A percentile compares a stretch with the other conserved stretches of the same genome.
Evolutionary conservation across 768 basidiomycete genomes (phyloP).

Genomic region (Boletellus ananas): DNA sequence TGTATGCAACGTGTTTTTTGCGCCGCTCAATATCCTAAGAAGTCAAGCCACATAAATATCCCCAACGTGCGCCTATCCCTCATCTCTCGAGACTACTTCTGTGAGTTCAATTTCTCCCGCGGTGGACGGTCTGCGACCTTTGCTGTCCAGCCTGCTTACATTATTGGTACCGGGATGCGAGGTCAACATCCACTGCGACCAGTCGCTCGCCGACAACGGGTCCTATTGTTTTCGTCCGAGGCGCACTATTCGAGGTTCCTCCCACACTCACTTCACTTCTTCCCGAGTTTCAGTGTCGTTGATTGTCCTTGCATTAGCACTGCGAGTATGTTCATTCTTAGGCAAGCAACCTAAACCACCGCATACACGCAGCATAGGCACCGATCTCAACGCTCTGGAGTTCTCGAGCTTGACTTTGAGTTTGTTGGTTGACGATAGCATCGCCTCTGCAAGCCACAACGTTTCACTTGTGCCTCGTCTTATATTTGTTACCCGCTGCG

Average conservation of each 20-base stretch:
- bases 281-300: not conserved
- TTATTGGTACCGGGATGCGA: slow-evolving; percentile 11
- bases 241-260: not conserved
- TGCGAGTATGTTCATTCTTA: not conserved
- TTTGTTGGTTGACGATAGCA: not conserved
- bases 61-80: slow-evolving; percentile 4
- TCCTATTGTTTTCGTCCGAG: not conserved
- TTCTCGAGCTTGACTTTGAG: not conserved
- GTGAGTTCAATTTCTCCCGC: slow-evolving; percentile 11
- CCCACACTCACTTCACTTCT: not conserved
- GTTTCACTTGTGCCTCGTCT: not conserved
- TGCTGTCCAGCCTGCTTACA: not conserved
- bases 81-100: slow-evolving; percentile 10
- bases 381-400: not conserved
- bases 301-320: slow-evolving; percentile 2
- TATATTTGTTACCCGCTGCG: not conserved
- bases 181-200: not conserved
- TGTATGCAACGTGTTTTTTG: slow-evolving; percentile 11
- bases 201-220: not conserved
- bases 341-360: not conserved
- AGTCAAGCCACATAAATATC: slow-evolving; percentile 17
- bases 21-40: slow-evolving; percentile 8
- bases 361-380: not conserved
- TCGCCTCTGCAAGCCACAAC: not conserved
- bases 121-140: slow-evolving; percentile 5